These are phyloP conservation scores for Emmonsia crescens DNA, from an alignment of 2,329 filamentous ascomycete genomes.

Conservation along the genomic window DNA sequence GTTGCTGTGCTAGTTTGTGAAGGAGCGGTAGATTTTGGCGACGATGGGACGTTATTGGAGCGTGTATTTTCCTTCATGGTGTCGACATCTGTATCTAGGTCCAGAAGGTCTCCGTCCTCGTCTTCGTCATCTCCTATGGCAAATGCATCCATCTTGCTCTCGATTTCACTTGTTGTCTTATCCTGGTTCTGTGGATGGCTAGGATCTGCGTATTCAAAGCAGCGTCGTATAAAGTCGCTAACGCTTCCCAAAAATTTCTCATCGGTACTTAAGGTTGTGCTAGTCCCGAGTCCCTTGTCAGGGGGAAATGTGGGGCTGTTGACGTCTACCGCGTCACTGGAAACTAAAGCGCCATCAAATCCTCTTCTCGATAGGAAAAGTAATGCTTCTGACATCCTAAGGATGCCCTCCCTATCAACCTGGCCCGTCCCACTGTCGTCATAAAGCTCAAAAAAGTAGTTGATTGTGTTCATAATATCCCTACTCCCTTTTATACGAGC, in stretches of 20 bases:
- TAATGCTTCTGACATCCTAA: constrained; percentile 86
- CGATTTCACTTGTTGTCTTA: constrained; percentile 20
- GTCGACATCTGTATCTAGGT: constrained; percentile 5
- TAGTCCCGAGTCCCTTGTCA: constrained; percentile 25
- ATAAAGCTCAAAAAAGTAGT: constrained; percentile 95
- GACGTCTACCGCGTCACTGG: constrained; percentile 48
- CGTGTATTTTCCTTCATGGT: constrained; percentile 8
- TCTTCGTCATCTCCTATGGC: constrained; percentile 69
- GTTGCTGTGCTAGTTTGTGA: constrained; percentile 23
- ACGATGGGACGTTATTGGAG: constrained; percentile 15
- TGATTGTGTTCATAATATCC: constrained; percentile 96
- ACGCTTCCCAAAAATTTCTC: constrained; percentile 88
- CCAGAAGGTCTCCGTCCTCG: constrained; percentile 26
- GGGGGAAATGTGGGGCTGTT: constrained; percentile 21
- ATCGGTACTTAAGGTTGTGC: constrained; percentile 51
- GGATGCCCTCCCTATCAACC: constrained; percentile 88
- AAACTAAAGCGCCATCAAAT: constrained; percentile 61
- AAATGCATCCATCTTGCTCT: constrained; percentile 49
- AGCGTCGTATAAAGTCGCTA: constrained; percentile 87
- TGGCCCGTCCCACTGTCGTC: constrained; percentile 85
- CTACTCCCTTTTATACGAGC: constrained; percentile 84
- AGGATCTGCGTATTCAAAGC: constrained; percentile 96
- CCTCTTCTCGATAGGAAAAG: constrained; percentile 86
- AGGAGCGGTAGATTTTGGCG: constrained; percentile 16
- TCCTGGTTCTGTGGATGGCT: constrained; percentile 55